phyloP scores from a whole-genome alignment of 768 basidiomycete genomes.

The Rhizopogon vulgaris region DNA sequence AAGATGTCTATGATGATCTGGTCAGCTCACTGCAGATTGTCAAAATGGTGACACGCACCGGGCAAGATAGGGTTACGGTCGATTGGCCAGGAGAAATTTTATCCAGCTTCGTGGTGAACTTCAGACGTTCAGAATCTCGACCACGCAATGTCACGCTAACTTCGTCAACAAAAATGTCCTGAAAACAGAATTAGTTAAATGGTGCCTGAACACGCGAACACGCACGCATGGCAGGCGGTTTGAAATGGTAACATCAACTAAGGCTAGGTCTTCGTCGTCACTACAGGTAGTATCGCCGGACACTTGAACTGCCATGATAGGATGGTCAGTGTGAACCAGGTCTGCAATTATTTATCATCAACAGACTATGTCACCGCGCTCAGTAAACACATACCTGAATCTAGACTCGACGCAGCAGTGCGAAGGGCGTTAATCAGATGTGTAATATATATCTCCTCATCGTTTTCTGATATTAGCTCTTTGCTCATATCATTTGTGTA shows the following conservation, averaged over 20 bases:
- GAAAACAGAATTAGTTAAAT: conserved; percentile 6
- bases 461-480: conserved; percentile 49
- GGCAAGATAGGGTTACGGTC: conserved; percentile 54
- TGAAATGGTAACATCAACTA: conserved; percentile 49
- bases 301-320: conserved; percentile 52
- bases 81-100: conserved; percentile 56
- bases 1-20: conserved; percentile 47
- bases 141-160: conserved; percentile 57
- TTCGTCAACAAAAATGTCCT: conserved; percentile 61
- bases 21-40: conserved; percentile 1
- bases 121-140: conserved; percentile 54
- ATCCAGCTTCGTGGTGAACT: conserved; percentile 39
- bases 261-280: conserved; percentile 61
- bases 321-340: conserved; percentile 61
- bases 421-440: conserved; percentile 45
- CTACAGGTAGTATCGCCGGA: conserved; percentile 41
- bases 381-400: conserved; percentile 38
- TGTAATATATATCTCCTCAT: conserved; percentile 45
- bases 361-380: not conserved
- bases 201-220: conserved; percentile 3
- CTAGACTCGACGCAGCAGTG: conserved; percentile 43
- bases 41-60: conserved; percentile 42
- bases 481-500: conserved; percentile 50
- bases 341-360: conserved; percentile 38
- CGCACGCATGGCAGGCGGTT: conserved; percentile 78